Conservation (phyloP, 2,329 filamentous ascomycete species). For the Didymella glomerata region DNA sequence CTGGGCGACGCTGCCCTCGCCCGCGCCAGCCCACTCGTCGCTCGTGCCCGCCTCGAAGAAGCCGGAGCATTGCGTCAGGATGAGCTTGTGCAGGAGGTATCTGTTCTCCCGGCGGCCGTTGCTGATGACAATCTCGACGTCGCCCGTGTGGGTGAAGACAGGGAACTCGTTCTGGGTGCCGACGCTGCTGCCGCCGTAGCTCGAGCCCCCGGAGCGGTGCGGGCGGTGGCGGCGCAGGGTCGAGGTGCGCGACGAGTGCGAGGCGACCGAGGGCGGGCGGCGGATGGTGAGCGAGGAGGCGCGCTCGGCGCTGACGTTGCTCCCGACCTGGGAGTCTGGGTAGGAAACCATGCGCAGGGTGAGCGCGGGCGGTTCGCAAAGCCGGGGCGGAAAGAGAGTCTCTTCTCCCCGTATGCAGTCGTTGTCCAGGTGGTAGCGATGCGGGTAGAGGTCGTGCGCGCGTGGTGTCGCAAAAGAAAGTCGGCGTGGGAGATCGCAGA, state of each 20-base stretch:
- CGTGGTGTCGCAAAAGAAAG: no score
- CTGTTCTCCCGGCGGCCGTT: slow-evolving; percentile 76
- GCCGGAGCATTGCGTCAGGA: slow-evolving; percentile 86
- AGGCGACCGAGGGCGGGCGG: slow-evolving; percentile 70
- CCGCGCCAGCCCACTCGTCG: slow-evolving; percentile 73
- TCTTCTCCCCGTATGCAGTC: neutral
- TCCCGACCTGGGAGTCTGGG: slow-evolving; percentile 57
- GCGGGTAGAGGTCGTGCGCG: neutral
- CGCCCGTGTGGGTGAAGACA: slow-evolving; percentile 86
- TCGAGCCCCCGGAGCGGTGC: slow-evolving; percentile 82
- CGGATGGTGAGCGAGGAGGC: slow-evolving; percentile 63
- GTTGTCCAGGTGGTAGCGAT: slow-evolving; percentile 11
- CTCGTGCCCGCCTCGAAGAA: slow-evolving; percentile 91
- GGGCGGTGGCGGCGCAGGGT: slow-evolving; percentile 55
- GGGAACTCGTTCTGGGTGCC: slow-evolving; percentile 89
- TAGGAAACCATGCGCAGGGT: slow-evolving; percentile 68
- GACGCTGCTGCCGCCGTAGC: slow-evolving; percentile 74
- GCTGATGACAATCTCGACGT: slow-evolving; percentile 86
- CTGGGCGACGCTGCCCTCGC: slow-evolving; percentile 35
- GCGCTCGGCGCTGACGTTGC: slow-evolving; percentile 54
- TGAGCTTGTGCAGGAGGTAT: slow-evolving; percentile 87
- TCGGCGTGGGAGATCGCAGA: neutral
- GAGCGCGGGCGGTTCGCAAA: no score
- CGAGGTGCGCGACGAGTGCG: slow-evolving; percentile 62
- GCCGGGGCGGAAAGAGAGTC: neutral